Evolutionary conservation across 164 flowering plant genomes (phyloP).

Genomic region (Aristolochia californica): DNA sequence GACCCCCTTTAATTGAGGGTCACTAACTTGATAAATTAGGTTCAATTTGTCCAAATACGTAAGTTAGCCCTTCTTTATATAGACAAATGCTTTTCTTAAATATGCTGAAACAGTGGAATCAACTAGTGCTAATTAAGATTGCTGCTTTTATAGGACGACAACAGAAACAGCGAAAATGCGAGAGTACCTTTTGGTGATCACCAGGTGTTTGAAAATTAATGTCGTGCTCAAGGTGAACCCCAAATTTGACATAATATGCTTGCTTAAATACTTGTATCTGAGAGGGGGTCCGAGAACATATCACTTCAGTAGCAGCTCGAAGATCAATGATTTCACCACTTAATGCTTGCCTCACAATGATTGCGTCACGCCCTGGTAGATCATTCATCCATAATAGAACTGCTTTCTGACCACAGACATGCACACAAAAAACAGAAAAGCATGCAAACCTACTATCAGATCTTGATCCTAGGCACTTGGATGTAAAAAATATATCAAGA

Average conservation of each 20-base stretch:
- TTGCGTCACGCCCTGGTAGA: slow-evolving; percentile 60
- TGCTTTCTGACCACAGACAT: slow-evolving; percentile 38
- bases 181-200: slow-evolving; percentile 51
- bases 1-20: no score
- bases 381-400: slow-evolving; percentile 65
- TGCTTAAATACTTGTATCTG: slow-evolving; percentile 56
- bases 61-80: no score
- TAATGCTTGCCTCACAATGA: no score
- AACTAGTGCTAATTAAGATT: background rate
- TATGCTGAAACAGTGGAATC: background rate
- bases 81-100: background rate
- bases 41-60: no score
- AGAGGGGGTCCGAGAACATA: slow-evolving; percentile 69
- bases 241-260: slow-evolving; percentile 32
- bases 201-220: slow-evolving; percentile 37
- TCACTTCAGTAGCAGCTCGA: slow-evolving; percentile 57
- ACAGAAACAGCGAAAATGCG: slow-evolving; percentile 3
- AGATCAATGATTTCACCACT: no score
- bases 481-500: background rate
- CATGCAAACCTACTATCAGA: background rate
- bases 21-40: no score
- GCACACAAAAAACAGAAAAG: slow-evolving; percentile 1
- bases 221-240: slow-evolving; percentile 45
- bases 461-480: no score
- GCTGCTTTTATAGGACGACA: background rate